Conservation (phyloP, 257 asterid species). For the Gentiana dahurica region DNA sequence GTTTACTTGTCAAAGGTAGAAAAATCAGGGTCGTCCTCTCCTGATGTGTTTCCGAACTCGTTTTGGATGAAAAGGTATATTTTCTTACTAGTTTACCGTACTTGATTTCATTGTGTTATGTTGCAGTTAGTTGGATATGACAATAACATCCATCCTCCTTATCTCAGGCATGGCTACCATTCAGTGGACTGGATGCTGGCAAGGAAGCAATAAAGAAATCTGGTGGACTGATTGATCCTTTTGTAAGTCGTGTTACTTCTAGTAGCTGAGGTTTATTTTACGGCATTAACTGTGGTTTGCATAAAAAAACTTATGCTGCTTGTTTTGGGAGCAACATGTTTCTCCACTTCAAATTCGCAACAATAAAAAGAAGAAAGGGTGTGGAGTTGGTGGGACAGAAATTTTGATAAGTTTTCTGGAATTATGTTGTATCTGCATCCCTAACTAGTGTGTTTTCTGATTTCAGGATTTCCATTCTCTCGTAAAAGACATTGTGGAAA, state of each 20-base stretch:
- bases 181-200: conserved; percentile 42
- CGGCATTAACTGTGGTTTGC: too few relatives aligned
- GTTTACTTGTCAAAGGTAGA: conserved; percentile 31
- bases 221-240: conserved; percentile 39
- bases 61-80: conserved; percentile 59
- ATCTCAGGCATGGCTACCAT: conserved; percentile 80
- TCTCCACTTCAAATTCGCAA: too few relatives aligned
- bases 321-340: too few relatives aligned
- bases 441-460: conserved; percentile 10
- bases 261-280: neutral
- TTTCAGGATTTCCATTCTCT: conserved; percentile 70
- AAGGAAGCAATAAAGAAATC: conserved; percentile 23
- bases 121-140: conserved; percentile 4
- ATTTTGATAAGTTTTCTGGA: neutral
- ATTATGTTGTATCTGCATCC: conserved; percentile 10
- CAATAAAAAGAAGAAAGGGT: too few relatives aligned
- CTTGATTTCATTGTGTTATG: neutral
- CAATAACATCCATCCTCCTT: conserved; percentile 11
- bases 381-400: too few relatives aligned
- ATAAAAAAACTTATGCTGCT: too few relatives aligned
- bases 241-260: conserved; percentile 30
- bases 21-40: conserved; percentile 34
- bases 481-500: conserved; percentile 43
- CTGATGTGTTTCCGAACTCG: conserved; percentile 20
- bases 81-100: conserved; percentile 12